Conservation (phyloP, 768 basidiomycete genomes). For the Chalciporus sphaerocephalus region DNA sequence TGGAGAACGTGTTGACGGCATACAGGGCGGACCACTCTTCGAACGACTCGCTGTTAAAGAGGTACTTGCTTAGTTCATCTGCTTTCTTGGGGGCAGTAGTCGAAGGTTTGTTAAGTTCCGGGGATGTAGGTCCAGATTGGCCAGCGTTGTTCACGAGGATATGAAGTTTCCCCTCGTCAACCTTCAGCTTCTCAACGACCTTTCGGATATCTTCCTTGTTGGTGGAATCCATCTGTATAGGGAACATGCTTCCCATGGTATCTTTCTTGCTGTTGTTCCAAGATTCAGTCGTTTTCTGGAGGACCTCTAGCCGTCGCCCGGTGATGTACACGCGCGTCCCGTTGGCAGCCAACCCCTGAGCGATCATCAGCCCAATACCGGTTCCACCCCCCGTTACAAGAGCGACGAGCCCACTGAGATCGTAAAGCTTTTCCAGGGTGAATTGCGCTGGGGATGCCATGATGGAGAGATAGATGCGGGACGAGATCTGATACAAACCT, state of each 20-base stretch:
- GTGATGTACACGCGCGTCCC: slow-evolving; percentile 82
- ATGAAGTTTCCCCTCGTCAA: slow-evolving; percentile 62
- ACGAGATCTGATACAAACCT: background rate
- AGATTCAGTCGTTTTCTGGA: slow-evolving; percentile 50
- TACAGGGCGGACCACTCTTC: slow-evolving; percentile 62
- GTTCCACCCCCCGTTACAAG: slow-evolving; percentile 49
- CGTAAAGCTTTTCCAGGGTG: slow-evolving; percentile 35
- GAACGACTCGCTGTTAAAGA: slow-evolving; percentile 65
- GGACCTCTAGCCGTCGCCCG: slow-evolving; percentile 60
- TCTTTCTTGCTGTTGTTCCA: slow-evolving; percentile 40
- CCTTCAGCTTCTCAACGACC: slow-evolving; percentile 39
- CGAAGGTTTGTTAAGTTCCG: slow-evolving; percentile 52
- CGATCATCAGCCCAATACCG: slow-evolving; percentile 61
- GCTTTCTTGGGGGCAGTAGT: slow-evolving; percentile 59
- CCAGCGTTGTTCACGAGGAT: slow-evolving; percentile 84
- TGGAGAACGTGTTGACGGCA: slow-evolving; percentile 66
- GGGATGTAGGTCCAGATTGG: slow-evolving; percentile 59
- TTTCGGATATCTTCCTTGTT: slow-evolving; percentile 59
- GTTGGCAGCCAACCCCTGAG: slow-evolving; percentile 67
- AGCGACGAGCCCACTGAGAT: slow-evolving; percentile 54
- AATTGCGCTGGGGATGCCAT: slow-evolving; percentile 26
- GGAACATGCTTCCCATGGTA: slow-evolving; percentile 44
- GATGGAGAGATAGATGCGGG: background rate
- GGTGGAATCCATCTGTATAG: slow-evolving; percentile 70
- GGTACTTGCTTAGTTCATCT: slow-evolving; percentile 59